Conservation (phyloP, 2,329 filamentous ascomycete species). For the Fusarium papillatum region DNA sequence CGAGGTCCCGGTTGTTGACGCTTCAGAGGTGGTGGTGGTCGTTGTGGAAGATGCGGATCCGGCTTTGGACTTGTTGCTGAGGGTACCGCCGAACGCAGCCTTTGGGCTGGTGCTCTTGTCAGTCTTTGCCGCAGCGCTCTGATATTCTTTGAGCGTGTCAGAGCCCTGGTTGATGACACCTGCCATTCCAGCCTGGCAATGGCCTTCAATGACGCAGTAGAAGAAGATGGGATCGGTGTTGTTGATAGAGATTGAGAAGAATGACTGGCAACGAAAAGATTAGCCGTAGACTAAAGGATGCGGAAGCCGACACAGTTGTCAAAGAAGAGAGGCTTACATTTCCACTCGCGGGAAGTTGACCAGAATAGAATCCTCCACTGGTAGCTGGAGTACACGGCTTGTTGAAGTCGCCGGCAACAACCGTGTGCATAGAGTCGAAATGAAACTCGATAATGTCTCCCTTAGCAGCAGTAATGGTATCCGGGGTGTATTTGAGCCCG, state of each 20-base stretch:
- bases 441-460: conserved; percentile 68
- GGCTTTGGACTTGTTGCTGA: neutral
- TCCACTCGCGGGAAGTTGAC: neutral
- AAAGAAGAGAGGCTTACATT: neutral
- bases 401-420: conserved; percentile 62
- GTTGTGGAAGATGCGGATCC: neutral
- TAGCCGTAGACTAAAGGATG: neutral
- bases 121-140: conserved; percentile 15
- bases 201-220: conserved; percentile 45
- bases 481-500: neutral
- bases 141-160: conserved; percentile 35
- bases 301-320: too few species aligned
- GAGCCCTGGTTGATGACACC: conserved; percentile 45
- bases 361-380: conserved; percentile 32
- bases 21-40: neutral
- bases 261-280: neutral
- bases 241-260: conserved; percentile 45
- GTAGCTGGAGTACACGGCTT: conserved; percentile 59
- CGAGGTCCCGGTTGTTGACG: neutral
- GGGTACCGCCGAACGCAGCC: conserved; percentile 24
- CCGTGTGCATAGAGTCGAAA: conserved; percentile 65
- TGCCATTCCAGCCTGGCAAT: conserved; percentile 50
- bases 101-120: conserved; percentile 20
- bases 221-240: conserved; percentile 47
- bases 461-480: conserved; percentile 53